Base-by-base conservation (phyloP, 768 basidiomycete genomes). In the Boletellus ananiceps region DNA sequence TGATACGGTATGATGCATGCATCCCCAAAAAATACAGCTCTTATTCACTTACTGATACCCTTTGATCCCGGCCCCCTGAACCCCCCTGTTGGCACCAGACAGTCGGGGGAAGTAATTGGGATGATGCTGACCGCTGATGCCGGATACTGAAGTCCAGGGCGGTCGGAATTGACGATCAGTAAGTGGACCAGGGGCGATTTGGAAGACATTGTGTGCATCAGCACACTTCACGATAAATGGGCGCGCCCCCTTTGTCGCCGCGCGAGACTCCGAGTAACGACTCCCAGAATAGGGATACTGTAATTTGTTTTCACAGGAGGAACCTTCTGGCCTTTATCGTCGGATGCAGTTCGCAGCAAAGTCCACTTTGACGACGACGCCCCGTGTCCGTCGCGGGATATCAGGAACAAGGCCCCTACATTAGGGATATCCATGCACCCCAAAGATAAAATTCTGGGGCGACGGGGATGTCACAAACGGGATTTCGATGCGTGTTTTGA, bases 1-100 rank as follows among this genome's bases (percentile, higher is more conserved):
- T 50, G 39, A 51, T 74, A 78, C 60, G 76, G 76, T 72, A 77
- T 70, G 69, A 66, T 60, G 59, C 62, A 68, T 66, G 61, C 66
- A 64, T 44, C 40, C 44, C 47, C 53, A 55, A 67, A 67, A 40
- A 69, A 68, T 57, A 66, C 53, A 57, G 51, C 63, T 50, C 56
- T 36, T 42, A 44, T 50, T 57, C 31, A 46, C 47, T 49, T 34
- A 45, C 48, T 51, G 1, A 59, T 37, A 25, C 35, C 25, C 16
- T n/a, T 9, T 39, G 19, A 29, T 6, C 29, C 11, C 11, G 29
- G 8, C 8, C 7, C 29, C 29, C 29, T 11, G 29, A 29, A 11
- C 9, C 8, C 29, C 8, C 8, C 29, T 29, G 29, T 11, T 27
- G 4, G 27, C 8, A 27, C 27, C 29, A 25, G 23, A 25, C 23